Conservation (phyloP, 2,329 filamentous ascomycete genomes). For the Pyrenophora graminea region DNA sequence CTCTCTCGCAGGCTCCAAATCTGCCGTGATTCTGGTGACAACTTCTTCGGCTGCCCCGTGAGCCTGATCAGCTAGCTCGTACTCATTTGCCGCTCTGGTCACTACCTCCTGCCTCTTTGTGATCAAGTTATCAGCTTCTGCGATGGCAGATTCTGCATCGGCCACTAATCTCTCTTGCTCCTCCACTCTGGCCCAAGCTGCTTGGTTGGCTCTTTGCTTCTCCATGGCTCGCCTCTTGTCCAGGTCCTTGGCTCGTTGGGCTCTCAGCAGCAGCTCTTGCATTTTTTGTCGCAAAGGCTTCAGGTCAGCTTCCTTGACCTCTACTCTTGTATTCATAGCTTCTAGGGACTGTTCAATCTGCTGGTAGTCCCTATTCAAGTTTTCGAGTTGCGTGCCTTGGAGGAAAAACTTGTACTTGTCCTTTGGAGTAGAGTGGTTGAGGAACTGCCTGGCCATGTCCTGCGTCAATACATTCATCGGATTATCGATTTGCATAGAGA, state of each 20-base stretch:
- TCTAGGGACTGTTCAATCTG: conserved; percentile 80
- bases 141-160: conserved; percentile 34
- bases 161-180: conserved; percentile 65
- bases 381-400: conserved; percentile 89
- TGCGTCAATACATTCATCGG: conserved; percentile 95
- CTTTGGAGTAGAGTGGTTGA: conserved; percentile 78
- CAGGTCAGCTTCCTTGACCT: conserved; percentile 66
- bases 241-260: conserved; percentile 68
- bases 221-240: conserved; percentile 66
- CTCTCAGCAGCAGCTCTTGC: conserved; percentile 66
- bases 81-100: conserved; percentile 49
- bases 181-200: conserved; percentile 86
- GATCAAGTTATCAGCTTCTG: conserved; percentile 53
- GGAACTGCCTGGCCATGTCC: conserved; percentile 90
- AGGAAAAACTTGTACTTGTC: conserved; percentile 98
- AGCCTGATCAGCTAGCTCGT: conserved; percentile 51
- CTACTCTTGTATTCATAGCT: conserved; percentile 67
- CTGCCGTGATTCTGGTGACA: conserved; percentile 39
- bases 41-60: conserved; percentile 44
- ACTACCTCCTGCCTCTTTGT: conserved; percentile 51
- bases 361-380: conserved; percentile 88
- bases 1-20: conserved; percentile 52
- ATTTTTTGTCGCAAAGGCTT: conserved; percentile 60
- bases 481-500: conserved; percentile 92
- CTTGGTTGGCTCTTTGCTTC: conserved; percentile 64